Percentiles rank a stretch among this genome's conserved stretches.
phyloP scores from a whole-genome alignment of 495 filamentous ascomycete genomes.

The Penicillium paradoxum region DNA sequence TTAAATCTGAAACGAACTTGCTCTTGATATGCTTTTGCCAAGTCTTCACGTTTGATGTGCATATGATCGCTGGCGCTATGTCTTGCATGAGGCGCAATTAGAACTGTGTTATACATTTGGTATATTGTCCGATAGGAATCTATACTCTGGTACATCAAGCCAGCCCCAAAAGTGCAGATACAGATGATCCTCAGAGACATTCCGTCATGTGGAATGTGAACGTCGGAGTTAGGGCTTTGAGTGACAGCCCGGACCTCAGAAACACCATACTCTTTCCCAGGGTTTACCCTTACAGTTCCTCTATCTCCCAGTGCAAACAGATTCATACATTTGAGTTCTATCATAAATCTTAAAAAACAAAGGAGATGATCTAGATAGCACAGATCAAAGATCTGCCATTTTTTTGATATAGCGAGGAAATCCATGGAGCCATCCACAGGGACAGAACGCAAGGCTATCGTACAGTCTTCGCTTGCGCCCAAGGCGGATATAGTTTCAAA shows the following conservation, averaged over 20 bases:
- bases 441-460: conserved; percentile 1
- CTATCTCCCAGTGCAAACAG: no score
- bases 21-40: not conserved
- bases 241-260: no score
- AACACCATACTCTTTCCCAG: no score
- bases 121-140: not conserved
- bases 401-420: not conserved
- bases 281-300: no score
- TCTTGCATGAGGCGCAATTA: not conserved
- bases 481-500: not conserved
- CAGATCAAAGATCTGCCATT: not conserved
- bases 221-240: not conserved
- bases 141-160: no score
- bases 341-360: not conserved
- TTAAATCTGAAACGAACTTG: not conserved
- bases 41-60: not conserved
- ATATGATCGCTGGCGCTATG: not conserved
- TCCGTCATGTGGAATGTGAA: not conserved
- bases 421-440: not conserved
- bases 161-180: not conserved
- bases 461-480: conserved; percentile 7
- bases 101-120: not conserved
- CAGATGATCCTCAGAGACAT: no score
- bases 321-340: not conserved
- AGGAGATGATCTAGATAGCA: not conserved